Percentiles rank a stretch among this genome's conserved stretches.
phyloP scores from a whole-genome alignment of 108 stramenopile genomes.

The Tribonema minus region DNA sequence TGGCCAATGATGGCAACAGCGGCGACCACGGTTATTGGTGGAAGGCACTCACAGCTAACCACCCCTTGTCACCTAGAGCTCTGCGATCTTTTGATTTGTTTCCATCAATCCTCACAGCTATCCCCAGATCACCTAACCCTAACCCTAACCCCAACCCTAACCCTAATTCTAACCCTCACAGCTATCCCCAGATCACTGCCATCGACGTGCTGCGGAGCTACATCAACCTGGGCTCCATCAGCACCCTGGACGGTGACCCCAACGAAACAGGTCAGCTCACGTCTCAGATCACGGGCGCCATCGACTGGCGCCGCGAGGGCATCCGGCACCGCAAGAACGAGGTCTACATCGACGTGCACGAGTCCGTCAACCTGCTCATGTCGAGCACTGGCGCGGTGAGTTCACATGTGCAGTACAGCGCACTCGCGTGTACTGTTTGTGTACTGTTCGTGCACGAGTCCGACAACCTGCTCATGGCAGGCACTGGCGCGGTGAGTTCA shows the following conservation, averaged over 20 bases:
- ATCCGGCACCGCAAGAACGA: constrained; percentile 98
- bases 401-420: no score
- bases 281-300: constrained; percentile 93
- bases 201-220: constrained; percentile 93
- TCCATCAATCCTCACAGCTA: no score
- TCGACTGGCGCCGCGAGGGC: constrained; percentile 95
- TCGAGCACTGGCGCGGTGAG: constrained; percentile 64
- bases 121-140: no score
- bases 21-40: no score
- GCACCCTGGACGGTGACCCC: constrained; percentile 29
- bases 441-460: constrained; percentile 73
- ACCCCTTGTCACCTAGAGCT: no score
- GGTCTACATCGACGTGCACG: constrained; percentile 83
- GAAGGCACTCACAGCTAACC: no score
- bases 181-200: constrained; percentile 96
- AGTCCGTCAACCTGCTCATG: constrained; percentile 88
- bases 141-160: no score
- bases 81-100: no score
- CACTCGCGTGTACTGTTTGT: no score
- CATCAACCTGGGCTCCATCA: constrained; percentile 84
- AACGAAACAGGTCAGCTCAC: constrained; percentile 49
- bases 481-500: constrained; percentile 59
- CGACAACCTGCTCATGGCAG: constrained; percentile 86
- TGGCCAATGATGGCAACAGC: no score
- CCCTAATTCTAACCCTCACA: no score